Conservation (phyloP, 2,329 filamentous ascomycete genomes). For the Ophiostoma quercus region DNA sequence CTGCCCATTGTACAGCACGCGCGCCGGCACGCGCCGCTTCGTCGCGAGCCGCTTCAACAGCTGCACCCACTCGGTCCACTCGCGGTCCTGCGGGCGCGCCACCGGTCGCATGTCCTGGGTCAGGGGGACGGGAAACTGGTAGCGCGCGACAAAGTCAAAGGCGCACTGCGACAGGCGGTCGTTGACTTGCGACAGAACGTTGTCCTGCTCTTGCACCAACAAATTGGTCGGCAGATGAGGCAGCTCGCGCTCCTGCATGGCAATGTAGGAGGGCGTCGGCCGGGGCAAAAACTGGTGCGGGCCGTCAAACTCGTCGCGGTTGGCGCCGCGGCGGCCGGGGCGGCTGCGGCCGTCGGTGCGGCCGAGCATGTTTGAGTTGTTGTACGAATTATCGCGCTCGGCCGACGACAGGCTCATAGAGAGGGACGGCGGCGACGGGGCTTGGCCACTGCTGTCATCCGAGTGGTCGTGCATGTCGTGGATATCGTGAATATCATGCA, state of each 20-base stretch:
- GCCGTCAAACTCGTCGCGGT: slow-evolving; percentile 84
- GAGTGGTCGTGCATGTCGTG: neutral
- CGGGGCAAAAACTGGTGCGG: slow-evolving; percentile 75
- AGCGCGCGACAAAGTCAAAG: slow-evolving; percentile 86
- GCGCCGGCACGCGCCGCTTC: slow-evolving; percentile 76
- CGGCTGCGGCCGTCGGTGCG: slow-evolving; percentile 48
- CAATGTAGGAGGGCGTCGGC: slow-evolving; percentile 64
- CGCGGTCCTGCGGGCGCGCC: slow-evolving; percentile 67
- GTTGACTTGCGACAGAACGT: slow-evolving; percentile 73
- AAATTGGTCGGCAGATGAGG: slow-evolving; percentile 79
- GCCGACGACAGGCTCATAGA: slow-evolving; percentile 25
- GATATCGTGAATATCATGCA: neutral
- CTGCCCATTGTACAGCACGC: slow-evolving; percentile 80
- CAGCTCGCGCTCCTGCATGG: slow-evolving; percentile 72
- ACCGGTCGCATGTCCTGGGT: slow-evolving; percentile 76
- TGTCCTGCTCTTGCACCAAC: slow-evolving; percentile 77
- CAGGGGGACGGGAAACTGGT: slow-evolving; percentile 82
- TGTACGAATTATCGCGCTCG: neutral
- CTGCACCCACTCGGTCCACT: slow-evolving; percentile 92
- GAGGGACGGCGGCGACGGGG: slow-evolving; percentile 36
- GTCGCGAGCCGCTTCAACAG: slow-evolving; percentile 79
- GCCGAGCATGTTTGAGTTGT: slow-evolving; percentile 28
- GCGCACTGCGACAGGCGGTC: slow-evolving; percentile 79
- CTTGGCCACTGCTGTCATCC: slow-evolving; percentile 23
- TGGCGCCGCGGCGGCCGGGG: slow-evolving; percentile 65